Conservation (phyloP, 306 rosid genomes). For the Prunus salicina region DNA sequence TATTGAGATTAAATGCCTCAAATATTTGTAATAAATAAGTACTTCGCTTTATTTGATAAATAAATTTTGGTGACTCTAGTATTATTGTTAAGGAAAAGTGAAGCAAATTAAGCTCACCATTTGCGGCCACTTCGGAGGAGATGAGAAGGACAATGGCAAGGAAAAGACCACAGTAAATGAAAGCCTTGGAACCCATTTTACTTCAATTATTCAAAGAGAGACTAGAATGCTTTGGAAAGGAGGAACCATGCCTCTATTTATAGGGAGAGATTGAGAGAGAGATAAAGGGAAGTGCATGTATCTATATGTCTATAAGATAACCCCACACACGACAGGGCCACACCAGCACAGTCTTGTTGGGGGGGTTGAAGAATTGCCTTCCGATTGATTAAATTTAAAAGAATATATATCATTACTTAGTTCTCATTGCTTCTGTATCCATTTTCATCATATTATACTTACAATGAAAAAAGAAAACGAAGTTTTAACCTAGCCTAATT, state of each 20-base stretch:
- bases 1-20: no score
- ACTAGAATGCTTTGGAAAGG: not conserved
- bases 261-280: not conserved
- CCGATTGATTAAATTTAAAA: not conserved
- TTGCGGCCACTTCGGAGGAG: slow-evolving; percentile 26
- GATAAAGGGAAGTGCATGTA: not conserved
- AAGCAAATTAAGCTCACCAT: not conserved
- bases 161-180: slow-evolving; percentile 29
- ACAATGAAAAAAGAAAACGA: no score
- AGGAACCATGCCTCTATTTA: slow-evolving; percentile 17
- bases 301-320: not conserved
- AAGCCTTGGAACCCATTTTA: slow-evolving; percentile 42
- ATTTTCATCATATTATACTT: not conserved
- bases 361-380: not conserved
- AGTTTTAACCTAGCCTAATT: no score
- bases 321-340: not conserved
- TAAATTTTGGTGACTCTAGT: not conserved
- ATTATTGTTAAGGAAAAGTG: not conserved
- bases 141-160: slow-evolving; percentile 36
- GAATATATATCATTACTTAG: not conserved
- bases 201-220: not conserved
- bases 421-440: not conserved
- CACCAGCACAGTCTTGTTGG: no score
- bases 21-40: not conserved
- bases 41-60: not conserved